Evolutionary conservation across 257 asterid genomes (phyloP).

Genomic region (Prunella vulgaris): DNA sequence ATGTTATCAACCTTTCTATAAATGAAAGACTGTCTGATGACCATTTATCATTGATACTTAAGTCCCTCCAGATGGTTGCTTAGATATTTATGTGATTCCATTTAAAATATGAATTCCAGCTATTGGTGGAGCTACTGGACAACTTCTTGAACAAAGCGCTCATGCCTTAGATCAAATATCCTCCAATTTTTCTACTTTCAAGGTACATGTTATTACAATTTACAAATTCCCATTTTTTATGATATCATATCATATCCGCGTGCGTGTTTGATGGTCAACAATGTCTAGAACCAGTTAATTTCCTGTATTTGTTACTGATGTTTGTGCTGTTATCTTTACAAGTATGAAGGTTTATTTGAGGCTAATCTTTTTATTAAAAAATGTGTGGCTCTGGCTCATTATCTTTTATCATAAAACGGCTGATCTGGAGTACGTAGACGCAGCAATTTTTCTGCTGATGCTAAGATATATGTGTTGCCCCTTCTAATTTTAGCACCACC

Average conservation of each 20-base stretch:
- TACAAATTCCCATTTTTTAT: neutral
- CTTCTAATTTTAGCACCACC: neutral
- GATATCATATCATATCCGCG: neutral
- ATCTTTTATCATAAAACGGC: constrained; percentile 3
- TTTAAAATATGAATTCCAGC: constrained; percentile 42
- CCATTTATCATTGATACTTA: neutral
- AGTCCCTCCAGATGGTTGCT: neutral
- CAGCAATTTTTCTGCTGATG: neutral
- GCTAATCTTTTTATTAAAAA: neutral
- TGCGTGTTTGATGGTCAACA: neutral
- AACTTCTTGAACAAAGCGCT: constrained; percentile 73
- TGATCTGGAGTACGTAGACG: neutral
- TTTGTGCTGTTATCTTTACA: constrained; percentile 8
- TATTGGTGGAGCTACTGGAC: constrained; percentile 74
- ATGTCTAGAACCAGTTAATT: neutral
- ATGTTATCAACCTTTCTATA: constrained; percentile 1
- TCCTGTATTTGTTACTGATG: constrained; percentile 11
- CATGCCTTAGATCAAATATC: constrained; percentile 75
- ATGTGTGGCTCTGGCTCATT: neutral
- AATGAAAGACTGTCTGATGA: neutral
- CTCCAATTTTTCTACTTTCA: constrained; percentile 56
- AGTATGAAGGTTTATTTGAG: neutral
- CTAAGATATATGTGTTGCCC: neutral
- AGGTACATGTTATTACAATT: constrained; percentile 42
- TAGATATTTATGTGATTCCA: neutral